Percentiles rank a stretch among this genome's conserved stretches.
These are phyloP conservation scores for Hypholoma sublateritium DNA, from an alignment of 768 basidiomycete genomes.

Conservation along the genomic window DNA sequence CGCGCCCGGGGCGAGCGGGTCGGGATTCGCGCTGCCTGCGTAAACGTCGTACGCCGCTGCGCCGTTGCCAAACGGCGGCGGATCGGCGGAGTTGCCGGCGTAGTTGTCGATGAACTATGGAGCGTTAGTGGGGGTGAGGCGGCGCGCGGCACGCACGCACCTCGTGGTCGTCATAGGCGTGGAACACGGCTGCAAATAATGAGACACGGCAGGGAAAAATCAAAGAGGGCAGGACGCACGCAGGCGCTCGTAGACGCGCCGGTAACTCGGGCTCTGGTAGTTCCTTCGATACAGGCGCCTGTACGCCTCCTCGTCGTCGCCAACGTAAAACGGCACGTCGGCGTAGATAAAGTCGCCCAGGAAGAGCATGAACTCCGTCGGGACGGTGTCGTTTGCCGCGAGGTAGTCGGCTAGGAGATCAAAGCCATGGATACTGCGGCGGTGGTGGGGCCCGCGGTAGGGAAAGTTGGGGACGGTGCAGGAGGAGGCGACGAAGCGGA, in stretches of 20 bases:
- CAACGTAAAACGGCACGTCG: slow-evolving; percentile 65
- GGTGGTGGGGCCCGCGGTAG: slow-evolving; percentile 53
- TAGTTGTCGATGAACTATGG: slow-evolving; percentile 63
- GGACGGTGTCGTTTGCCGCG: slow-evolving; percentile 25
- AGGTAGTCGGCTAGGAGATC: slow-evolving; percentile 62
- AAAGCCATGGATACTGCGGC: slow-evolving; percentile 58
- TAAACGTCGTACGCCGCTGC: slow-evolving; percentile 60
- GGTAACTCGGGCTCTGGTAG: slow-evolving; percentile 63
- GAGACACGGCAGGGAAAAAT: background rate
- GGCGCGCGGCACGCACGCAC: slow-evolving; percentile 24
- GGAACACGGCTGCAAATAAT: slow-evolving; percentile 51
- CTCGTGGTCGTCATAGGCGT: slow-evolving; percentile 77
- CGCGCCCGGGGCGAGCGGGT: slow-evolving; percentile 45
- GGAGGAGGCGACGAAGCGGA: slow-evolving; percentile 68
- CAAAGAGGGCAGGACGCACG: slow-evolving; percentile 44
- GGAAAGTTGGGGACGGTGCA: slow-evolving; percentile 76
- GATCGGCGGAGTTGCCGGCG: slow-evolving; percentile 45
- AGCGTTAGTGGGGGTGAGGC: background rate
- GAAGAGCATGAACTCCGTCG: slow-evolving; percentile 62
- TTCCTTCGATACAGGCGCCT: slow-evolving; percentile 66
- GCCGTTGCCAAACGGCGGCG: slow-evolving; percentile 57
- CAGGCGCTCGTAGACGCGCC: slow-evolving; percentile 65
- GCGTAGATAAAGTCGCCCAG: slow-evolving; percentile 79
- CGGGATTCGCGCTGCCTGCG: slow-evolving; percentile 64
- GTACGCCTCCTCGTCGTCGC: slow-evolving; percentile 58